A percentile compares a stretch with the other conserved stretches of the same genome.
phyloP scores from a whole-genome alignment of 1,284 basidiomycete species.

The Heterobasidion occidentale region DNA sequence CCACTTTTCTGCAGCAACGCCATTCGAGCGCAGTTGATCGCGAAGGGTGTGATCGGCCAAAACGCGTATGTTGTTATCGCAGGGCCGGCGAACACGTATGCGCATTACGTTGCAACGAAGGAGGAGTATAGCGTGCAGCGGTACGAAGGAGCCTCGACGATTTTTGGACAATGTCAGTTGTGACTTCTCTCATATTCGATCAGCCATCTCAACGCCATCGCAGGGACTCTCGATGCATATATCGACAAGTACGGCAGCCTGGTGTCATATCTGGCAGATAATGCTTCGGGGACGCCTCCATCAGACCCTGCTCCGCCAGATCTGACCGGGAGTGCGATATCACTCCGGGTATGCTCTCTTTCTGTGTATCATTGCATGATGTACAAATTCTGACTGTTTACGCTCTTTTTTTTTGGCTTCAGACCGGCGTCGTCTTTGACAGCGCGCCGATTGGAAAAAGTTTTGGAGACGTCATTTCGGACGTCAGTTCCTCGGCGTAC shows the following conservation, averaged over 20 bases:
- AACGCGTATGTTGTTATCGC: conserved; percentile 70
- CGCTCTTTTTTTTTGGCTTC: conserved; percentile 5
- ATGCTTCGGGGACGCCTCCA: conserved; percentile 35
- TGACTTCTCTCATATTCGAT: not conserved
- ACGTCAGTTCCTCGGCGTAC: conserved; percentile 50
- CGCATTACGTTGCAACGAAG: conserved; percentile 66
- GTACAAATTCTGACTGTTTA: conserved; percentile 12
- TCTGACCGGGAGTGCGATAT: conserved; percentile 60
- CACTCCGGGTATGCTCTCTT: conserved; percentile 41
- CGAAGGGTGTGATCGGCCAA: conserved; percentile 50
- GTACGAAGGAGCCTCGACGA: conserved; percentile 78
- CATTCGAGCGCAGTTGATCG: conserved; percentile 54
- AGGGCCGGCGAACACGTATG: conserved; percentile 78
- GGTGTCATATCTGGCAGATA: conserved; percentile 52
- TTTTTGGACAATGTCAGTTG: conserved; percentile 64
- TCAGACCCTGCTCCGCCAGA: conserved; percentile 64
- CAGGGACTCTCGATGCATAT: conserved; percentile 72
- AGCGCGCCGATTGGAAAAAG: conserved; percentile 43
- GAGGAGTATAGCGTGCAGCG: conserved; percentile 75
- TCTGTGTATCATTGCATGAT: not conserved
- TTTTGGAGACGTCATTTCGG: conserved; percentile 62
- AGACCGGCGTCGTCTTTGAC: conserved; percentile 63
- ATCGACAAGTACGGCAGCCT: conserved; percentile 69
- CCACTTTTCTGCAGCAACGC: conserved; percentile 35
- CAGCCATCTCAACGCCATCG: not conserved